phyloP scores from a whole-genome alignment of 495 filamentous ascomycete species.

The Sphaerosporella brunnea region DNA sequence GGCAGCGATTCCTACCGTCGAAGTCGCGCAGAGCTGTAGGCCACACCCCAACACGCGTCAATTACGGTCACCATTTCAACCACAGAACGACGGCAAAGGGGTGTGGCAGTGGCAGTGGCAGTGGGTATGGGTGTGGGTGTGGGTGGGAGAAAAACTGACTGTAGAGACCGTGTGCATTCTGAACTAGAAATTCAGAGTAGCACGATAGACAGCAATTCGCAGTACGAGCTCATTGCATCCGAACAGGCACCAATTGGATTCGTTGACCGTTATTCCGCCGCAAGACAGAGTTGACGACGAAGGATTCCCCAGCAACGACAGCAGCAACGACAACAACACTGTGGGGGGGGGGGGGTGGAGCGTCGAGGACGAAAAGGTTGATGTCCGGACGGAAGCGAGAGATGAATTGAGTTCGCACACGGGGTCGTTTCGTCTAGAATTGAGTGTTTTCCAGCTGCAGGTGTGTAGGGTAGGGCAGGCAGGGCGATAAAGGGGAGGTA shows the following conservation, averaged over 20 bases:
- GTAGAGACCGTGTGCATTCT: conserved; percentile 46
- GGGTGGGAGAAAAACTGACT: conserved; percentile 33
- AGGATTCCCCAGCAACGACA: too few species aligned
- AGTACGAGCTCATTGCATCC: conserved; percentile 19
- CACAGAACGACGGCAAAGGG: neutral
- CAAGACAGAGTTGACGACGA: too few species aligned
- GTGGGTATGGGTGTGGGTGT: neutral
- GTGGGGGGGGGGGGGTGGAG: neutral
- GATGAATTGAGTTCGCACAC: neutral
- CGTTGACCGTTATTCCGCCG: too few species aligned
- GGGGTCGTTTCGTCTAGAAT: neutral
- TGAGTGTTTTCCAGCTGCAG: neutral
- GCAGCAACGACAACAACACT: neutral
- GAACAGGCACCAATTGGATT: too few species aligned
- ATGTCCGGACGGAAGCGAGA: too few species aligned
- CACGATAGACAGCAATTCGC: conserved; percentile 14
- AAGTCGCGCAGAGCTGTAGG: conserved; percentile 48
- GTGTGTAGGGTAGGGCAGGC: conserved; percentile 4
- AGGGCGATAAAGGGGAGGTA: conserved; percentile 9
- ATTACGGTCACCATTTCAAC: too few species aligned
- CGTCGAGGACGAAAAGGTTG: neutral
- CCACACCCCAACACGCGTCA: neutral
- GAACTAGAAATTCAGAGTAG: conserved; percentile 15
- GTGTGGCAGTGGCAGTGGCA: neutral
- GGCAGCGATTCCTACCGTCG: conserved; percentile 50